Evolutionary conservation across 805 yeast genomes (phyloP), one percentile per base, ranked within the genome.

Genomic region (Zygoascus biomembranicola): DNA sequence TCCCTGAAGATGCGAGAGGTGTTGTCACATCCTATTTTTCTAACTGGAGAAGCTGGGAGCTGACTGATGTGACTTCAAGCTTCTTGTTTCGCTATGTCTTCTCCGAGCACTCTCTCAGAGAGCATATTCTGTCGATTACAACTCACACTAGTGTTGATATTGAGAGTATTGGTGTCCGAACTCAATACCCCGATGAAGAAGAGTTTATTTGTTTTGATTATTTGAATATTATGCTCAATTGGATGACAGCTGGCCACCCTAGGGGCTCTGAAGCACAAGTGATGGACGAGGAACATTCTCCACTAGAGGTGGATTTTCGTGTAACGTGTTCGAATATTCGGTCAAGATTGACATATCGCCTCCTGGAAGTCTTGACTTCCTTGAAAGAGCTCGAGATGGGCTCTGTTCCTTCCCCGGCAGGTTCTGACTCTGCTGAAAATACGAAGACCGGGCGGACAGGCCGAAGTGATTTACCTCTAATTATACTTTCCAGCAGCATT

Each of bases 31-130:
- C 74, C 2, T 74, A 82, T 1, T 89, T 90, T 61, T 73, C 82
- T 0, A 73, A 76, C 13, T 94, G 98, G 97, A 79, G 97, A 73
- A 81, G 82, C 55, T 90, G 98, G 97, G 99, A 92, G 61, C 84
- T 86, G 45, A 74, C 81, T 32, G 79, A 80, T 60, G 77, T 82
- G 20, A 76, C 77, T n/a, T 71, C 77, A 41, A 77, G 82, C 51
- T 79, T 73, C 52, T 72, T 86, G 23, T 81, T 85, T 60, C 66
- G 68, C 32, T 71, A 70, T 57, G 74, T 80, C 2, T 84, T 84
- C 61, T 63, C 64, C n/a, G 61, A 62, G 39, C 47, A 43, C 6
- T 56, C 8, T 61, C 63, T n/a, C 47, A 50, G 28, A 43, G 61
- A 26, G 32, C 54, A 51, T 16, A 16, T 53, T 10, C 47, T 53